Evolutionary conservation across 352 stramenopile genomes (phyloP).

Genomic region (Blastocystis hominis): DNA sequence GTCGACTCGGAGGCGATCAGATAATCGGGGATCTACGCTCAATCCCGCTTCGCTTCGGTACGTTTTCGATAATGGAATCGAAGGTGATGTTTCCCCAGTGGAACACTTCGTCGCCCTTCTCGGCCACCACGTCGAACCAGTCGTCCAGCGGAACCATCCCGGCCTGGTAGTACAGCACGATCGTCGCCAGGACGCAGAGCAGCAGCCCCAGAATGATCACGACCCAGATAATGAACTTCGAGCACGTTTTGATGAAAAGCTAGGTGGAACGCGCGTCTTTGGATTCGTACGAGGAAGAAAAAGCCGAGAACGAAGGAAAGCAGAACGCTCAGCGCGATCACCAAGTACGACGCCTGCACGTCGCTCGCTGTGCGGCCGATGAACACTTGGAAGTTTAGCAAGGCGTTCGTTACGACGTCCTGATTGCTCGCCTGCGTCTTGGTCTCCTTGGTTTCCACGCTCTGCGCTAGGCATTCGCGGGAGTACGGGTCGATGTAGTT

Average conservation of each 20-base stretch:
- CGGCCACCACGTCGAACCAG: neutral
- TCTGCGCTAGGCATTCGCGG: constrained; percentile 69
- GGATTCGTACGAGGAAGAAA: constrained; percentile 69
- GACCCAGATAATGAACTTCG: constrained; percentile 71
- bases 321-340: constrained; percentile 65
- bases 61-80: constrained; percentile 12
- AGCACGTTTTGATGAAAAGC: constrained; percentile 68
- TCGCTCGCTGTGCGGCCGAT: constrained; percentile 69
- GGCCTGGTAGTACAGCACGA: constrained; percentile 65
- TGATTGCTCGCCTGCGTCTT: constrained; percentile 67
- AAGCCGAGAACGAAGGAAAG: constrained; percentile 68
- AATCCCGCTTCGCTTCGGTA: neutral
- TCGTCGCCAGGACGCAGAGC: constrained; percentile 69
- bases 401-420: constrained; percentile 67
- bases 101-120: constrained; percentile 1
- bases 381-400: constrained; percentile 65
- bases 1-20: constrained; percentile 62
- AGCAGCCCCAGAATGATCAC: constrained; percentile 69
- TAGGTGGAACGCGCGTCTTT: constrained; percentile 66
- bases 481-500: constrained; percentile 65
- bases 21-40: constrained; percentile 28
- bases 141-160: constrained; percentile 64
- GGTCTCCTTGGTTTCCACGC: constrained; percentile 68
- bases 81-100: constrained; percentile 49
- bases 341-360: constrained; percentile 67